A percentile compares a stretch with the other conserved stretches of the same genome.
These are phyloP conservation scores for Stachybotrys chlorohalonatus DNA, from an alignment of 2,329 filamentous ascomycete genomes.

Conservation along the genomic window DNA sequence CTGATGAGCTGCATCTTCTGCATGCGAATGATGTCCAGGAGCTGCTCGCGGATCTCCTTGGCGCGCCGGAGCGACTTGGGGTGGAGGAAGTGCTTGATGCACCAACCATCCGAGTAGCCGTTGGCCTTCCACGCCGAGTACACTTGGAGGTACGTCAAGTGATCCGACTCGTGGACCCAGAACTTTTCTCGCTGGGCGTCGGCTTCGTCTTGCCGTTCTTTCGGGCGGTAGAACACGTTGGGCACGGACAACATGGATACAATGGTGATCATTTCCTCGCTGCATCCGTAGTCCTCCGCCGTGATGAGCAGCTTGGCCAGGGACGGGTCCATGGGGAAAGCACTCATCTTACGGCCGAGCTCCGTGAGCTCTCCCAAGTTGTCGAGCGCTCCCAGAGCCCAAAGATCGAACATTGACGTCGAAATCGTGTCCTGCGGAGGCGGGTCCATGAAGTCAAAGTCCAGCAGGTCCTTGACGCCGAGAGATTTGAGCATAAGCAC, in stretches of 20 bases:
- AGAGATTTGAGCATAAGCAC: slow-evolving; percentile 90
- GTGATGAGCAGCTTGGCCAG: slow-evolving; percentile 92
- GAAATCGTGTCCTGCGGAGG: slow-evolving; percentile 96
- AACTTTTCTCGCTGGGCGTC: slow-evolving; percentile 95
- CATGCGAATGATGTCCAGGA: slow-evolving; percentile 87
- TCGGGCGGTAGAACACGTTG: slow-evolving; percentile 92
- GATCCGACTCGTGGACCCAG: slow-evolving; percentile 95
- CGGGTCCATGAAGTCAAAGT: slow-evolving; percentile 99
- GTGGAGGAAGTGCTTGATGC: slow-evolving; percentile 85
- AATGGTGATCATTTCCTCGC: slow-evolving; percentile 96
- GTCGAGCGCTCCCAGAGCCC: slow-evolving; percentile 88
- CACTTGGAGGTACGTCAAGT: slow-evolving; percentile 89
- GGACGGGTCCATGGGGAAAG: slow-evolving; percentile 96
- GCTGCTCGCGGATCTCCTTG: slow-evolving; percentile 89
- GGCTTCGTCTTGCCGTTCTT: slow-evolving; percentile 92
- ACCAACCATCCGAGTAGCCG: slow-evolving; percentile 85
- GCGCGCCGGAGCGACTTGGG: slow-evolving; percentile 87
- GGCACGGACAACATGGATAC: slow-evolving; percentile 97
- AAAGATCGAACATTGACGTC: slow-evolving; percentile 93
- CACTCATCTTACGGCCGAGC: slow-evolving; percentile 87
- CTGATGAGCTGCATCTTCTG: slow-evolving; percentile 82
- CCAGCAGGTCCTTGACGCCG: slow-evolving; percentile 84
- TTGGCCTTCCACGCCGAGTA: slow-evolving; percentile 94
- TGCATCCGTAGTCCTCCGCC: slow-evolving; percentile 81
- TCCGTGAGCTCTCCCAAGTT: slow-evolving; percentile 87